These are phyloP conservation scores for Lipomyces spencermartinsiae DNA, from an alignment of 805 yeast genomes.

Conservation along the genomic window DNA sequence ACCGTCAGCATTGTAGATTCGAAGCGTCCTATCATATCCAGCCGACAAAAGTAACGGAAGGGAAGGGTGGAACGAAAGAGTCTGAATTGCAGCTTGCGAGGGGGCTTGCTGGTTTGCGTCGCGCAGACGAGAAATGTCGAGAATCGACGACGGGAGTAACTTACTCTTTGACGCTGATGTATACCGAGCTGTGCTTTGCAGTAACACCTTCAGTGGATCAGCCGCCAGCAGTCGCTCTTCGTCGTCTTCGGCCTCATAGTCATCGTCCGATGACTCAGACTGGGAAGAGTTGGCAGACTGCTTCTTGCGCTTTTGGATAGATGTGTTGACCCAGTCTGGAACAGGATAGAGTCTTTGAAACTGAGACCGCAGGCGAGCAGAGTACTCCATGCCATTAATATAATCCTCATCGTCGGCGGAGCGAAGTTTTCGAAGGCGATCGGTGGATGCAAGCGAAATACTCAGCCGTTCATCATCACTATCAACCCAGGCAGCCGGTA, in stretches of 20 bases:
- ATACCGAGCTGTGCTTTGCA: conserved; percentile 44
- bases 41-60: conserved; percentile 87
- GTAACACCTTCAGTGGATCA: conserved; percentile 46
- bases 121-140: conserved; percentile 80
- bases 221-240: conserved; percentile 40
- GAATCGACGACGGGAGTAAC: conserved; percentile 68
- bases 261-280: conserved; percentile 41
- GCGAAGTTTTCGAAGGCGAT: conserved; percentile 75
- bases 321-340: conserved; percentile 78
- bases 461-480: conserved; percentile 83
- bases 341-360: conserved; percentile 74
- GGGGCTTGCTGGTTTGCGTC: conserved; percentile 80
- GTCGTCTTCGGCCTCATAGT: conserved; percentile 44
- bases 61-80: conserved; percentile 80
- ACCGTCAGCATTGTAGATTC: conserved; percentile 92
- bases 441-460: conserved; percentile 64
- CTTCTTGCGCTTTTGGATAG: conserved; percentile 39
- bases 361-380: conserved; percentile 71
- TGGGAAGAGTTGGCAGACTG: conserved; percentile 26
- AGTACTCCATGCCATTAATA: conserved; percentile 66
- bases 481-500: conserved; percentile 75
- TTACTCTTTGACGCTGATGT: conserved; percentile 48
- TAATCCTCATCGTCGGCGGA: conserved; percentile 58
- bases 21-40: conserved; percentile 87
- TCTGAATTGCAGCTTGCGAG: conserved; percentile 79